phyloP scores from a whole-genome alignment of 83 land plant species.

The Diphasiastrum complanatum region DNA sequence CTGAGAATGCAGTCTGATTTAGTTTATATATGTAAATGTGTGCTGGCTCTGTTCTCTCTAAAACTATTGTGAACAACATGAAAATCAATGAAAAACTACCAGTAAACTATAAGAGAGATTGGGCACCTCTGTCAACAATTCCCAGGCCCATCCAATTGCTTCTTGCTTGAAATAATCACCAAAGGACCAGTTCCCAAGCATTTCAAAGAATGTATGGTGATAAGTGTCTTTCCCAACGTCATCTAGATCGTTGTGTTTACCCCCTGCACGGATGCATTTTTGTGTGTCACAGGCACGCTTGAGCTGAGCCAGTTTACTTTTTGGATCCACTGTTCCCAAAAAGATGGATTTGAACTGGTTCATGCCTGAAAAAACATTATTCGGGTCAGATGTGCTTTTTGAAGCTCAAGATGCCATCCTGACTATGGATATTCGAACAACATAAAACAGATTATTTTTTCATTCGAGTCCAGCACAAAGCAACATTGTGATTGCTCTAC shows the following conservation, averaged over 20 bases:
- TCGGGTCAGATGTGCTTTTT: background rate
- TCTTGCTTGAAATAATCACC: slow-evolving; percentile 92
- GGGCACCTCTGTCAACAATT: slow-evolving; percentile 67
- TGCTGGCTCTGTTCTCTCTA: too few relatives aligned
- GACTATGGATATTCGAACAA: background rate
- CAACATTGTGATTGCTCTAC: too few relatives aligned
- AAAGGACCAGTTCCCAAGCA: slow-evolving; percentile 98
- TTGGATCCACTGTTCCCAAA: slow-evolving; percentile 78
- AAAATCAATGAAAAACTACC: too few relatives aligned
- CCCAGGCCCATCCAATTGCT: slow-evolving; percentile 92
- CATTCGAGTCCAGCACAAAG: background rate
- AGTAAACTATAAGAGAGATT: background rate
- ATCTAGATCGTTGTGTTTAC: slow-evolving; percentile 95
- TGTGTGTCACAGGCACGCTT: slow-evolving; percentile 88
- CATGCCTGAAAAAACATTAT: slow-evolving; percentile 52
- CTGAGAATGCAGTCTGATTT: too few relatives aligned
- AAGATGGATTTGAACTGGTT: slow-evolving; percentile 94
- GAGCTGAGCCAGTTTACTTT: slow-evolving; percentile 52
- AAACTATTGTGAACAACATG: too few relatives aligned
- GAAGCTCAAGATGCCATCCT: background rate
- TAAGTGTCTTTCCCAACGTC: slow-evolving; percentile 97
- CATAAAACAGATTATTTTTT: background rate
- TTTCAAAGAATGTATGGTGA: slow-evolving; percentile 96
- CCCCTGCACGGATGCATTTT: slow-evolving; percentile 96
- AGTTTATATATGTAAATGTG: background rate